Percentiles rank a stretch among this genome's conserved stretches.
Conservation (phyloP, 2,329 filamentous ascomycete genomes). For the Clarireedia monteithiana region DNA sequence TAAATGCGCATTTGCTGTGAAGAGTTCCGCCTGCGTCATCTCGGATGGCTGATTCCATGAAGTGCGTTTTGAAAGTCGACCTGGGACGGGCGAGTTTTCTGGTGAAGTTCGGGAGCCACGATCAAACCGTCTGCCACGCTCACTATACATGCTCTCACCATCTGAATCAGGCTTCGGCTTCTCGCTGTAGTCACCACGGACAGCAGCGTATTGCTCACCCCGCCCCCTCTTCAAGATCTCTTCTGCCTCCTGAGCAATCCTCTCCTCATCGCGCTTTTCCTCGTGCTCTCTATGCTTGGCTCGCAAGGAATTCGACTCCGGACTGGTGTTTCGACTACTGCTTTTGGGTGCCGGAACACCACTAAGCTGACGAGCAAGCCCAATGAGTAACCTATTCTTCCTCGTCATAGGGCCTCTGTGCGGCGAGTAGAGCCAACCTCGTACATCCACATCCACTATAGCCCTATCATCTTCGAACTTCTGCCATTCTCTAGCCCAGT, state of each 20-base stretch:
- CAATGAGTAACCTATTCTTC: slow-evolving; percentile 79
- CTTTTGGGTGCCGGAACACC: slow-evolving; percentile 56
- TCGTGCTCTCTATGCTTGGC: slow-evolving; percentile 38
- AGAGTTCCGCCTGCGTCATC: slow-evolving; percentile 69
- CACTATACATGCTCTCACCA: slow-evolving; percentile 23
- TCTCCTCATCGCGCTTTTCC: slow-evolving; percentile 48
- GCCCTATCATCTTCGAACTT: slow-evolving; percentile 74
- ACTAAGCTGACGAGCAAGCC: slow-evolving; percentile 78
- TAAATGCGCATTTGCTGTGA: slow-evolving; percentile 74
- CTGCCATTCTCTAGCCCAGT: slow-evolving; percentile 74
- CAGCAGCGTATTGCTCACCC: slow-evolving; percentile 62
- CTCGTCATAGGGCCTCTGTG: slow-evolving; percentile 77
- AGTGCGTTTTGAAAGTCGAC: slow-evolving; percentile 37
- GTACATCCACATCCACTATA: slow-evolving; percentile 86
- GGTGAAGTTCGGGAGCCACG: slow-evolving; percentile 15
- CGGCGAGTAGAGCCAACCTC: slow-evolving; percentile 90
- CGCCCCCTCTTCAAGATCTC: slow-evolving; percentile 67
- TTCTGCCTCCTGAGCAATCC: slow-evolving; percentile 67
- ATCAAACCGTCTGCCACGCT: slow-evolving; percentile 14
- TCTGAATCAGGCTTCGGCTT: slow-evolving; percentile 41
- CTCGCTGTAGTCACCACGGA: slow-evolving; percentile 68
- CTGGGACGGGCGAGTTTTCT: slow-evolving; percentile 27
- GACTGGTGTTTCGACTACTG: slow-evolving; percentile 24
- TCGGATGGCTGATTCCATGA: slow-evolving; percentile 38
- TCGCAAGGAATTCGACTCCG: slow-evolving; percentile 21